Evolutionary conservation across 352 stramenopile species (phyloP).

Genomic region (Globisporangium splendens): DNA sequence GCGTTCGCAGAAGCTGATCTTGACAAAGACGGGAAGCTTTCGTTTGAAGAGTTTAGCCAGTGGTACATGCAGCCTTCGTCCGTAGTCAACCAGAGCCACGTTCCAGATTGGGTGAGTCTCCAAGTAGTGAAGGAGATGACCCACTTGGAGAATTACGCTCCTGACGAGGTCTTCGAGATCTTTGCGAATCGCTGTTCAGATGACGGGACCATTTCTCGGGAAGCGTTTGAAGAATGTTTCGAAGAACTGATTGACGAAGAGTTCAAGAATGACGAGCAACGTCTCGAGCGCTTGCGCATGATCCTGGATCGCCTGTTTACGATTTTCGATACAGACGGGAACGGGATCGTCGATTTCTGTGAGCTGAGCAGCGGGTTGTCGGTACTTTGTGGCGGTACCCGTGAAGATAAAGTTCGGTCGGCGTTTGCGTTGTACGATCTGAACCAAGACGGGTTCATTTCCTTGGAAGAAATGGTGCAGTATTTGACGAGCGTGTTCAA

Average conservation of each 20-base stretch:
- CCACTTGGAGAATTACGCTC: slow-evolving; percentile 73
- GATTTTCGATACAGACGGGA: slow-evolving; percentile 78
- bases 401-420: slow-evolving; percentile 80
- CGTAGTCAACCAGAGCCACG: slow-evolving; percentile 19
- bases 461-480: slow-evolving; percentile 85
- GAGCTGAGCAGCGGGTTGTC: slow-evolving; percentile 81
- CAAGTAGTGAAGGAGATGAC: slow-evolving; percentile 84
- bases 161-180: slow-evolving; percentile 83
- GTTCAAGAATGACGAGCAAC: slow-evolving; percentile 69
- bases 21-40: slow-evolving; percentile 74
- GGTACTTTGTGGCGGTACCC: slow-evolving; percentile 73
- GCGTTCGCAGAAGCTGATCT: slow-evolving; percentile 78
- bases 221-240: slow-evolving; percentile 83
- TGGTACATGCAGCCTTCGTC: slow-evolving; percentile 70
- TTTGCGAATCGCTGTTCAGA: slow-evolving; percentile 81
- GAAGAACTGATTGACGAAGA: slow-evolving; percentile 78
- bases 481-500: slow-evolving; percentile 87
- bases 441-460: slow-evolving; percentile 84
- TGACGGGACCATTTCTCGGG: slow-evolving; percentile 71
- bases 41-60: slow-evolving; percentile 77
- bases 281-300: slow-evolving; percentile 54
- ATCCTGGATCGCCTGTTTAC: slow-evolving; percentile 78
- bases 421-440: slow-evolving; percentile 88
- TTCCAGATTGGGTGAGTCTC: slow-evolving; percentile 68
- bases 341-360: slow-evolving; percentile 80